phyloP scores from a whole-genome alignment of 306 rosid species.

The Boehmeria nivea region DNA sequence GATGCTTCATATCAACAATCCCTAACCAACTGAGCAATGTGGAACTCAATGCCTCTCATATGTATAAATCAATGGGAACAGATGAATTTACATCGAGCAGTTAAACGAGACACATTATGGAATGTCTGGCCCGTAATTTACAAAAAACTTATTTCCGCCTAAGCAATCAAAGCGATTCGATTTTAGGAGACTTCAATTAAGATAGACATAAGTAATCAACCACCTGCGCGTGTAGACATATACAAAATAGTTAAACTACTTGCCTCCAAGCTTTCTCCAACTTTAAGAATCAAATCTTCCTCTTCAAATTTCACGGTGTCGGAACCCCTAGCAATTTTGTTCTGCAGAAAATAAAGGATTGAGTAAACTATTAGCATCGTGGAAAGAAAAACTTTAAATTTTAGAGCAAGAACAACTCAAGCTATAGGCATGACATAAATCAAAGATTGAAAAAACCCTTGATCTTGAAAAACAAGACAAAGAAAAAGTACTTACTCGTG shows the following conservation, averaged over 20 bases:
- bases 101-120: too few species aligned
- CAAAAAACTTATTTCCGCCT: too few species aligned
- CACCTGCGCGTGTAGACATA: too few species aligned
- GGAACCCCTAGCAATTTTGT: conserved; percentile 67
- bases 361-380: conserved; percentile 16
- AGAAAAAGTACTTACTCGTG: conserved; percentile 59
- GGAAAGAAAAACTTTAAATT: not conserved
- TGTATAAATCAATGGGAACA: not conserved
- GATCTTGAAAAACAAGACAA: conserved; percentile 6
- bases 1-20: not conserved
- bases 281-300: conserved; percentile 85
- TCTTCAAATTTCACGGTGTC: conserved; percentile 57
- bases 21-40: not conserved
- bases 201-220: too few species aligned
- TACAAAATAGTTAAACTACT: conserved; percentile 22
- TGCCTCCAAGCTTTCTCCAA: conserved; percentile 89
- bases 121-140: too few species aligned
- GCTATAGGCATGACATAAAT: too few species aligned
- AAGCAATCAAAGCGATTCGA: too few species aligned
- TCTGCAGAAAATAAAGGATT: conserved; percentile 42
- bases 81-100: not conserved
- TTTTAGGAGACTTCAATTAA: too few species aligned
- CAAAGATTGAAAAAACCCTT: not conserved
- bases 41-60: not conserved
- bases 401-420: not conserved